Conservation (phyloP, 495 filamentous ascomycete genomes). For the Tuber umbilicatum region DNA sequence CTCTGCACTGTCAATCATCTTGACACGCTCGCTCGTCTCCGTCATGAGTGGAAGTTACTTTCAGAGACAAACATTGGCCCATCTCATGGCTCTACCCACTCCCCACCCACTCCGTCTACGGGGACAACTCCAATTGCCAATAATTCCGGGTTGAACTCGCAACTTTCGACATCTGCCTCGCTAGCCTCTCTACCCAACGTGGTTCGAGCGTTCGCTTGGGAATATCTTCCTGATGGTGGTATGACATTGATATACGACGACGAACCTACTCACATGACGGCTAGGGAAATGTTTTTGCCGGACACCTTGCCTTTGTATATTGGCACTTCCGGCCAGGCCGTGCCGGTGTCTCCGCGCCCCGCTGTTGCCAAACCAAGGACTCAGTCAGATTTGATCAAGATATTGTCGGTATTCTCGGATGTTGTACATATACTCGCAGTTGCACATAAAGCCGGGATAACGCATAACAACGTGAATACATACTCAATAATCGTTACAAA, state of each 20-base stretch:
- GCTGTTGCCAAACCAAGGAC: constrained; percentile 35
- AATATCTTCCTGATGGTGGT: constrained; percentile 41
- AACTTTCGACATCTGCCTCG: background rate
- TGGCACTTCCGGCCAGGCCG: constrained; percentile 2
- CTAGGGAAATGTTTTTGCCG: constrained; percentile 38
- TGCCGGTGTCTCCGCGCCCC: constrained; percentile 12
- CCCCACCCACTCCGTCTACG: constrained; percentile 14
- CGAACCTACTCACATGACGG: constrained; percentile 30
- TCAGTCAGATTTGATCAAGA: constrained; percentile 41
- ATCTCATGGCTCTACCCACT: constrained; percentile 14
- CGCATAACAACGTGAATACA: constrained; percentile 41
- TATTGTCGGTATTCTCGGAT: constrained; percentile 40
- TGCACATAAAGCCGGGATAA: constrained; percentile 38
- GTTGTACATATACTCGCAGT: constrained; percentile 38
- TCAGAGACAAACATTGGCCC: constrained; percentile 21
- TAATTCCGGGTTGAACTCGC: background rate
- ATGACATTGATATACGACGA: constrained; percentile 38
- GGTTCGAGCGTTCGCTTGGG: constrained; percentile 40
- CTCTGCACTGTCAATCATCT: constrained; percentile 41
- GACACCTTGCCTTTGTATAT: constrained; percentile 25
- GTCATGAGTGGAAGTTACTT: constrained; percentile 41
- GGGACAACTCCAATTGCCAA: constrained; percentile 8
- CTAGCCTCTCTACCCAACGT: constrained; percentile 28
- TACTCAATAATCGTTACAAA: constrained; percentile 35
- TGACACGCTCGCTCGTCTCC: constrained; percentile 41